Percentiles rank a stretch among this genome's conserved stretches.
Conservation (phyloP, 805 yeast species). For the Candida krabiensis region DNA sequence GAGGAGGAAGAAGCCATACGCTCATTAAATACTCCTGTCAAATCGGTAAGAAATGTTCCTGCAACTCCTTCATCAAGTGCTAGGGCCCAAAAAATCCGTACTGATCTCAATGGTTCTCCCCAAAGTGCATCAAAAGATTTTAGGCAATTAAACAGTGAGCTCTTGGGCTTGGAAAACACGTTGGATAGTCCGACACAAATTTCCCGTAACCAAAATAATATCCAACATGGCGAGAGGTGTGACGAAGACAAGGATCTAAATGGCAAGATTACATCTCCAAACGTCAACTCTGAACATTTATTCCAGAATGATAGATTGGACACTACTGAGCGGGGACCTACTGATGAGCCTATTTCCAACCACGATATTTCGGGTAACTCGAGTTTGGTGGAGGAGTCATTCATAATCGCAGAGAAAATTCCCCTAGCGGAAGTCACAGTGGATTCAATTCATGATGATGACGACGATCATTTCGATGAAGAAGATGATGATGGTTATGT, state of each 20-base stretch:
- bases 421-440: conserved; percentile 32
- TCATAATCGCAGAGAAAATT: conserved; percentile 27
- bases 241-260: not conserved
- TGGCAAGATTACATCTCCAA: not conserved
- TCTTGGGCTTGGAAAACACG: conserved; percentile 7
- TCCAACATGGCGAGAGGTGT: no score
- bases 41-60: not conserved
- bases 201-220: conserved; percentile 2
- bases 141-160: conserved; percentile 3
- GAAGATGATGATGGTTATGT: conserved; percentile 28
- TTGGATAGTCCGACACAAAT: conserved; percentile 1
- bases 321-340: not conserved
- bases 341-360: not conserved
- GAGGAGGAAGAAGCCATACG: conserved; percentile 4
- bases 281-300: not conserved
- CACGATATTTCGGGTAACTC: conserved; percentile 6
- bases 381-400: conserved; percentile 19
- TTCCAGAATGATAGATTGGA: not conserved
- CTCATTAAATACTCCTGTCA: conserved; percentile 13
- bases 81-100: conserved; percentile 17
- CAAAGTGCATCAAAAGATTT: conserved; percentile 17
- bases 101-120: conserved; percentile 22
- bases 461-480: conserved; percentile 22
- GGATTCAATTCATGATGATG: conserved; percentile 19
- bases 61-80: conserved; percentile 20